A percentile compares a stretch with the other conserved stretches of the same genome.
phyloP scores from a whole-genome alignment of 2,329 filamentous ascomycete species.

The Ceratocystis smalleyi region DNA sequence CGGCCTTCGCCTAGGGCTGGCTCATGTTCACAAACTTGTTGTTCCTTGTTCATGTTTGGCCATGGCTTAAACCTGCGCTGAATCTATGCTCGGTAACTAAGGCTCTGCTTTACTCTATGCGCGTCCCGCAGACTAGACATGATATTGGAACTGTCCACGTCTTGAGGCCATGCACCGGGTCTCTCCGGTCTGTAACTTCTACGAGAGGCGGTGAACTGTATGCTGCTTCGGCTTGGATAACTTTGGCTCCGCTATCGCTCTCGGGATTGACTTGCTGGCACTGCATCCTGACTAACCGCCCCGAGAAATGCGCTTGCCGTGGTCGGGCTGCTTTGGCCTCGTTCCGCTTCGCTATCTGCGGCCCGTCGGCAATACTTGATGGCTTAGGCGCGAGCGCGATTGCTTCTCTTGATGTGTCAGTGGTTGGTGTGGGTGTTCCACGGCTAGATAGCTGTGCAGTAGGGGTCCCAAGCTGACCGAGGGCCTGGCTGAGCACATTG shows the following conservation, averaged over 20 bases:
- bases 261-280: background rate
- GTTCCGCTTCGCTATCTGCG: background rate
- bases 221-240: slow-evolving; percentile 22
- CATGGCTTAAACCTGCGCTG: background rate
- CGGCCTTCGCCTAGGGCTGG: too few species aligned
- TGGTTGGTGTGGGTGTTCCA: background rate
- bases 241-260: slow-evolving; percentile 20
- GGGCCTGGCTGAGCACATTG: slow-evolving; percentile 36
- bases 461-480: slow-evolving; percentile 34
- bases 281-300: slow-evolving; percentile 25
- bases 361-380: background rate
- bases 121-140: slow-evolving; percentile 35
- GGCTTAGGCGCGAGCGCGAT: background rate
- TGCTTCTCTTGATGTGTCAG: background rate
- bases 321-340: slow-evolving; percentile 26
- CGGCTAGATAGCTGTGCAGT: slow-evolving; percentile 28
- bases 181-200: slow-evolving; percentile 37
- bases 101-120: slow-evolving; percentile 26
- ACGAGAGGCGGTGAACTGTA: slow-evolving; percentile 31
- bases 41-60: background rate
- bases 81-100: background rate
- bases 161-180: slow-evolving; percentile 34
- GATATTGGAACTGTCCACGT: slow-evolving; percentile 37
- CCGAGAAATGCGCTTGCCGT: slow-evolving; percentile 38
- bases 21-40: background rate